Percentiles rank a stretch among this genome's conserved stretches.
Conservation (phyloP, 2,329 filamentous ascomycete species). For the Epichloe bromicola region DNA sequence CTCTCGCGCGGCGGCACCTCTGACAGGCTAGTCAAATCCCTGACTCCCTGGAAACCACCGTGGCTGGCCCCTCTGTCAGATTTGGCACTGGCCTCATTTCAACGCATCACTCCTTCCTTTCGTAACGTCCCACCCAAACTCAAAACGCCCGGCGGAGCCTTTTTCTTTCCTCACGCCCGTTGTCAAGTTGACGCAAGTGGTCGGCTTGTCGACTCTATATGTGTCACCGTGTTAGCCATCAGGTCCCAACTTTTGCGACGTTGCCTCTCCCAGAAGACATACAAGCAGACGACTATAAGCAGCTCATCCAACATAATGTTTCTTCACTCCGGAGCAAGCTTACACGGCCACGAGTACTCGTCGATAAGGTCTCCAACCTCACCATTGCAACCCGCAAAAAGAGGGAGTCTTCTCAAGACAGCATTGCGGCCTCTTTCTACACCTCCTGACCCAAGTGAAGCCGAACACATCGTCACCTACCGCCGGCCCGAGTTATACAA, state of each 20-base stretch:
- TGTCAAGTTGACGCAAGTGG: no score
- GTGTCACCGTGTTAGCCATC: not conserved
- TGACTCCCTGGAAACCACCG: not conserved
- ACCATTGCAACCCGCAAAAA: conserved; percentile 20
- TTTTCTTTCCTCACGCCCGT: no score
- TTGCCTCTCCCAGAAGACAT: not conserved
- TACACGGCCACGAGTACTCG: conserved; percentile 49
- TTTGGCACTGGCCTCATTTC: not conserved
- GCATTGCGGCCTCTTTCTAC: conserved; percentile 24
- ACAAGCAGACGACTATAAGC: not conserved
- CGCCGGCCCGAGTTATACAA: not conserved
- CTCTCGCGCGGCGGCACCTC: not conserved
- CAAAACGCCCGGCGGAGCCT: no score
- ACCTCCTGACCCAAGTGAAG: conserved; percentile 10
- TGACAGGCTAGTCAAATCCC: not conserved
- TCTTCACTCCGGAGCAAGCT: conserved; percentile 43
- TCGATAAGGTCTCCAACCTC: conserved; percentile 18
- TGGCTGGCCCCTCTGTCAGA: conserved; percentile 1
- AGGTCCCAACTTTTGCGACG: not conserved
- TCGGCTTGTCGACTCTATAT: no score
- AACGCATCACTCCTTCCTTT: not conserved
- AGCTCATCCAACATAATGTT: conserved; percentile 30
- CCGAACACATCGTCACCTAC: conserved; percentile 5
- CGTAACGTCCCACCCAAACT: not conserved
- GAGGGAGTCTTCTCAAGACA: conserved; percentile 29